phyloP scores from a whole-genome alignment of 2,329 filamentous ascomycete genomes.

The Cladosporium austrohemisphaericum region DNA sequence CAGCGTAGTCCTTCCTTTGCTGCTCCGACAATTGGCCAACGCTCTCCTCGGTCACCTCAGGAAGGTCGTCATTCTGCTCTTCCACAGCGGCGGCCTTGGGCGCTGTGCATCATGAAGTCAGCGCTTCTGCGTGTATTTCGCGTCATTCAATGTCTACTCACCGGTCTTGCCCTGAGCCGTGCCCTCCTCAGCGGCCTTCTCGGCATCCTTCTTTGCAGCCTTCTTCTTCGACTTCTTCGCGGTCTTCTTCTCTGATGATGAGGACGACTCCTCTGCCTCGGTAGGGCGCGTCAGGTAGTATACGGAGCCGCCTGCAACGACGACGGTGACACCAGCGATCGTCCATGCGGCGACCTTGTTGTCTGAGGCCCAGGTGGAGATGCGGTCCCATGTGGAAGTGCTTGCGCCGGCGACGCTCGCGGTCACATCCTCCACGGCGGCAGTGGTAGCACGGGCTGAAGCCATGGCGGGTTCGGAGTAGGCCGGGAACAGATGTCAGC shows the following conservation, averaged over 20 bases:
- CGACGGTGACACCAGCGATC: constrained; percentile 89
- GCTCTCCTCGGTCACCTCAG: constrained; percentile 46
- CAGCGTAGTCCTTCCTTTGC: constrained; percentile 80
- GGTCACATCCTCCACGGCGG: constrained; percentile 24
- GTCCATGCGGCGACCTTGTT: constrained; percentile 96
- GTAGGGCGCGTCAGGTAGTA: constrained; percentile 66
- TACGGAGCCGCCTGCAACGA: constrained; percentile 84
- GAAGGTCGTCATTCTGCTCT: constrained; percentile 43
- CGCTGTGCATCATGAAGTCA: constrained; percentile 7
- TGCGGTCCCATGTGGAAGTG: constrained; percentile 79
- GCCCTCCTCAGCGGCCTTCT: constrained; percentile 38
- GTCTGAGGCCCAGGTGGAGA: constrained; percentile 88
- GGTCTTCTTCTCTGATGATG: constrained; percentile 33
- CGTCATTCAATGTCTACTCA: constrained; percentile 16
- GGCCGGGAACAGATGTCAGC: constrained; percentile 6
- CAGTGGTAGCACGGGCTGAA: constrained; percentile 17
- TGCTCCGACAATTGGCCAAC: constrained; percentile 48
- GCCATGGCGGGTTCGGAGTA: constrained; percentile 9
- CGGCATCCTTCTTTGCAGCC: constrained; percentile 68
- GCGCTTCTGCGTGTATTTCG: neutral
- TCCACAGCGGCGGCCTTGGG: constrained; percentile 33
- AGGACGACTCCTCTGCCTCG: constrained; percentile 37
- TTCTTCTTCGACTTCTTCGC: constrained; percentile 80
- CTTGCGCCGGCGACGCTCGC: constrained; percentile 38
- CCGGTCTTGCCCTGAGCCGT: constrained; percentile 13